Percentiles rank a stretch among this genome's conserved stretches.
These are phyloP conservation scores for Kingdonia uniflora DNA, from an alignment of 164 flowering plant species.

Conservation along the genomic window DNA sequence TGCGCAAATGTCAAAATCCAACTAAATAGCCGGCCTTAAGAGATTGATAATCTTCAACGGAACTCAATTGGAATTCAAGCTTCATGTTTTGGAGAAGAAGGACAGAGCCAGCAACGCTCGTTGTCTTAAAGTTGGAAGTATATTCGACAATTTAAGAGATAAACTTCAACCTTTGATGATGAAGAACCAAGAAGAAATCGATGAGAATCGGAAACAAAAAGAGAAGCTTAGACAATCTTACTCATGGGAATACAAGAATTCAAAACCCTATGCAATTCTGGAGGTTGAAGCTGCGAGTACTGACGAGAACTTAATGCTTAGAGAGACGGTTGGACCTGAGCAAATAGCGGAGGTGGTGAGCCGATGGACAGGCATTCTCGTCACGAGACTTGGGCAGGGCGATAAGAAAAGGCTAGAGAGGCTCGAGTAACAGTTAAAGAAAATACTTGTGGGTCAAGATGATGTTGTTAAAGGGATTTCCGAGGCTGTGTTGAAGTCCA, in stretches of 20 bases:
- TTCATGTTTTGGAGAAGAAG: conserved; percentile 70
- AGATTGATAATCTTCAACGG: conserved; percentile 70
- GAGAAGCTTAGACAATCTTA: conserved; percentile 35
- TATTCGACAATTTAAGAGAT: conserved; percentile 59
- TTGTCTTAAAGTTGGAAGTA: conserved; percentile 47
- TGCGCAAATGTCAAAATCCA: conserved; percentile 77
- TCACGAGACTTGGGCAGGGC: background rate
- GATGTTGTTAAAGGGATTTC: background rate
- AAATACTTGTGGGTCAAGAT: conserved; percentile 4
- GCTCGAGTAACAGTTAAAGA: background rate
- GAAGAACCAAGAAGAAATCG: conserved; percentile 82
- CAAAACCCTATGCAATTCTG: background rate
- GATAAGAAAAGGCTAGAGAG: background rate
- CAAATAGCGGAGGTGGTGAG: background rate
- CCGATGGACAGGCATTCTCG: background rate
- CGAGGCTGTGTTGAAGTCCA: conserved; percentile 4
- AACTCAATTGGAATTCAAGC: conserved; percentile 61
- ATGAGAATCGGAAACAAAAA: conserved; percentile 64
- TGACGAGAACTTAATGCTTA: background rate
- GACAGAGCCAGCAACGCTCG: conserved; percentile 85
- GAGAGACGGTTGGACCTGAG: too few relatives aligned
- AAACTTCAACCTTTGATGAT: conserved; percentile 71
- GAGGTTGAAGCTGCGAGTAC: background rate
- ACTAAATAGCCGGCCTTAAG: conserved; percentile 63
- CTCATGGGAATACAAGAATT: background rate